Percentiles rank a stretch among this genome's conserved stretches.
These are phyloP conservation scores for Mortierella sp. DNA, from an alignment of 371 early-diverging fungal species.

Conservation along the genomic window DNA sequence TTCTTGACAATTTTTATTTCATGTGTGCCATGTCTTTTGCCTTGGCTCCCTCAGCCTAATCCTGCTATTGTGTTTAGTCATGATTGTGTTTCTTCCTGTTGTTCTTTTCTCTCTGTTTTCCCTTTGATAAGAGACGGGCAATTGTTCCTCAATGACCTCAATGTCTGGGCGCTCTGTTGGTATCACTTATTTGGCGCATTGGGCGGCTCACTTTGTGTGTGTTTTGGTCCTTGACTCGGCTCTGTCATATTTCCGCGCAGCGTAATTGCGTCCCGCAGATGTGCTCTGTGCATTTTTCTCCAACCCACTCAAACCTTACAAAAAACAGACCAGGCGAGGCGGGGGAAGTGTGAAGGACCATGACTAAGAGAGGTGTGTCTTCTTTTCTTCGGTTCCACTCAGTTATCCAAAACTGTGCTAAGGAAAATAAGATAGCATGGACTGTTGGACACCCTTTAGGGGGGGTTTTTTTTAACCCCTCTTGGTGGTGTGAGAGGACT, in stretches of 20 bases:
- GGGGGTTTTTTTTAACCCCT: neutral
- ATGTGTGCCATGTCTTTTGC: neutral
- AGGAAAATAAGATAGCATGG: neutral
- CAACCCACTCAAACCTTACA: neutral
- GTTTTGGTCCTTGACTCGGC: neutral
- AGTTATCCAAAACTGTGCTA: neutral
- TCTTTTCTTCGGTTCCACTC: neutral
- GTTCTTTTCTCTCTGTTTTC: neutral
- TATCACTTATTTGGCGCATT: constrained; percentile 1
- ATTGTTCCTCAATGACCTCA: neutral
- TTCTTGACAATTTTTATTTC: neutral
- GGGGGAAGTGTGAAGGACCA: neutral
- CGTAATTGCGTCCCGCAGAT: constrained; percentile 1
- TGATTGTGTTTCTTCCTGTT: neutral
- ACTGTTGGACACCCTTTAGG: too few relatives aligned
- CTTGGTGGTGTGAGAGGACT: neutral
- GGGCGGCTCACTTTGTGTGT: constrained; percentile 1
- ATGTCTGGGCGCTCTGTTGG: neutral
- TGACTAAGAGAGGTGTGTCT: neutral
- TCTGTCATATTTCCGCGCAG: constrained; percentile 6
- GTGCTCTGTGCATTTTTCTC: constrained; percentile 4
- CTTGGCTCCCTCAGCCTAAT: neutral
- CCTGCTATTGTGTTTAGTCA: constrained; percentile 4
- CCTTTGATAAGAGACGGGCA: neutral
- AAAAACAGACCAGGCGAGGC: too few relatives aligned